Evolutionary conservation across 768 basidiomycete genomes (phyloP), one percentile per base, ranked within the genome.

Genomic region (Pholiota conissans): DNA sequence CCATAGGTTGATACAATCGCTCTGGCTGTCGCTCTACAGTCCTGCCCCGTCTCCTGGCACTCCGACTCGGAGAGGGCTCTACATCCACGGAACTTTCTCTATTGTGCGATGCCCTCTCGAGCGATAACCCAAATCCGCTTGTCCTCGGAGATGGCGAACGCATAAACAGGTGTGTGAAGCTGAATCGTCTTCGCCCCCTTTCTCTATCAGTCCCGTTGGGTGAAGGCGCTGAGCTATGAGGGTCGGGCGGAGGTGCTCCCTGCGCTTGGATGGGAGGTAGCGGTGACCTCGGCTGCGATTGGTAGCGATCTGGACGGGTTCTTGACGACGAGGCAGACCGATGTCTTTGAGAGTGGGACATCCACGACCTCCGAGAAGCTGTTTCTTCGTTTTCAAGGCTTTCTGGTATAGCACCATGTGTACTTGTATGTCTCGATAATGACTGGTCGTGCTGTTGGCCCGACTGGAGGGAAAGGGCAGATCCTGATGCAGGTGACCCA

Each of bases 131-230:
- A 46, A 56, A 57, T 34, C 55, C 49, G 28, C 45, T 58, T 45
- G 56, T 56, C 52, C 59, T 69, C 9, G 77, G 74, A 0, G 85
- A 84, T 24, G 68, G 72, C 4, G 84, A 81, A 27, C 82, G 76
- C 30, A 75, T 81, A 1, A 84, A 79, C 27, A 86, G 77, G 6
- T 76, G 77, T 11, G 80, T 74, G 6, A 89, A 69, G 46, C 76
- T 83, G 65, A 86, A 86, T 5, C 81, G 78, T 49, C 55, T 61
- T 51, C 62, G 56, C 29, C 56, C 55, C 52, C 61, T 35, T 47
- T 61, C 56, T 14, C 10, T 18, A 13, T 45, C 42, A 45, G 22
- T 24, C 11, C 42, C 42, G 13, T 11, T 45, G 22, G 42, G 42
- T 18, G 42, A 45, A 45, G 42, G 42, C 10, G 30, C 30, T 3